Evolutionary conservation across 1,284 basidiomycete species (phyloP).

Genomic region (Ceratobasidium sp.): DNA sequence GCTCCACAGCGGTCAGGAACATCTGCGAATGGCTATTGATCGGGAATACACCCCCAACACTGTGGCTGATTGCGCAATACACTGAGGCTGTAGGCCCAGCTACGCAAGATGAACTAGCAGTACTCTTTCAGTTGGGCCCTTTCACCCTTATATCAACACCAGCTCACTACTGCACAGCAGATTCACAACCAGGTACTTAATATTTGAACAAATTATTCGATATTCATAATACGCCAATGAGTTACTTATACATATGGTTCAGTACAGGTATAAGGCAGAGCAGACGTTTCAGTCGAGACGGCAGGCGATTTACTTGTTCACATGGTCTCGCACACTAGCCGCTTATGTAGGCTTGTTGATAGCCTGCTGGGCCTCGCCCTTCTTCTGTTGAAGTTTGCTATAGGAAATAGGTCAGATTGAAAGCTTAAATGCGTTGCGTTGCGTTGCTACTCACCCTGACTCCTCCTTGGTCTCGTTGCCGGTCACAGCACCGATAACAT

Average conservation of each 20-base stretch:
- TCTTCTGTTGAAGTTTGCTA: slow-evolving; percentile 68
- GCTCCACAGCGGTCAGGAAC: too few relatives aligned
- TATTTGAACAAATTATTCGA: too few relatives aligned
- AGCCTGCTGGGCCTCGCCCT: slow-evolving; percentile 67
- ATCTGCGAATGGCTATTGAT: too few relatives aligned
- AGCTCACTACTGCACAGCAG: too few relatives aligned
- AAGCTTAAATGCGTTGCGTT: not conserved
- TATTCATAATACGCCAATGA: not conserved
- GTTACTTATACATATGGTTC: not conserved
- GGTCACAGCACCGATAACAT: slow-evolving; percentile 69
- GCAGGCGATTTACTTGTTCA: slow-evolving; percentile 9
- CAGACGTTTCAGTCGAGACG: not conserved
- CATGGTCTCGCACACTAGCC: too few relatives aligned
- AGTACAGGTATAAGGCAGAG: not conserved
- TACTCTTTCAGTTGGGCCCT: too few relatives aligned
- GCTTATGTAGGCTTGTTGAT: slow-evolving; percentile 59
- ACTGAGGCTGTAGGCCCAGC: too few relatives aligned
- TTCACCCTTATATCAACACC: too few relatives aligned
- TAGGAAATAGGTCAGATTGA: not conserved
- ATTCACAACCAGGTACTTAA: too few relatives aligned
- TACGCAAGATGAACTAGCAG: too few relatives aligned
- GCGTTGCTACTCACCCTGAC: slow-evolving; percentile 58
- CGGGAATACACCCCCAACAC: too few relatives aligned
- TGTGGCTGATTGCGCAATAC: too few relatives aligned
- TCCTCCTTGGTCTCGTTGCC: slow-evolving; percentile 72